Evolutionary conservation across 352 stramenopile species (phyloP).

Genomic region (Phytophthora capsici): DNA sequence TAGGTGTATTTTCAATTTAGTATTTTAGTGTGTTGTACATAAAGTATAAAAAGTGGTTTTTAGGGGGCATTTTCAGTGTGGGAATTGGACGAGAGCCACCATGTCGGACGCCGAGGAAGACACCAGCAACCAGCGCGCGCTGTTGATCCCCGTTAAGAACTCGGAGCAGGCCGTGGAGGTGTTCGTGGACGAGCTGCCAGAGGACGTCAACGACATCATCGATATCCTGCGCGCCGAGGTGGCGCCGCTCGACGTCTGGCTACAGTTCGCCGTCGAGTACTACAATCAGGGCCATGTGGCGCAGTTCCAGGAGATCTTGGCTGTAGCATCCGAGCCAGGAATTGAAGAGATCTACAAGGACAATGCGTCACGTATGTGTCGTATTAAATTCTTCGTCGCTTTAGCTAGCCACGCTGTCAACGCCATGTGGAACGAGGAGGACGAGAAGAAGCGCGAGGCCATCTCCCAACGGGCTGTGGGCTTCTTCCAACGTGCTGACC

Average conservation of each 20-base stretch:
- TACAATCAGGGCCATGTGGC: slow-evolving; percentile 84
- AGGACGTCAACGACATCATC: slow-evolving; percentile 93
- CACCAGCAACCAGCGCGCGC: slow-evolving; percentile 60
- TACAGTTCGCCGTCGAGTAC: slow-evolving; percentile 92
- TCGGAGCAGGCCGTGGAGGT: slow-evolving; percentile 91
- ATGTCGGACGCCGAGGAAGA: slow-evolving; percentile 48
- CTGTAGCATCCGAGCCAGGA: slow-evolving; percentile 77
- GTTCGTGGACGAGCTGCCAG: slow-evolving; percentile 89
- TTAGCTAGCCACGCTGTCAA: slow-evolving; percentile 87
- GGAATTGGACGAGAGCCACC: slow-evolving; percentile 22
- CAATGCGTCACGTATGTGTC: slow-evolving; percentile 80
- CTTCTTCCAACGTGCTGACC: slow-evolving; percentile 88
- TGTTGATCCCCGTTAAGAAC: slow-evolving; percentile 93
- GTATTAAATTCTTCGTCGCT: slow-evolving; percentile 92
- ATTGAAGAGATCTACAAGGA: slow-evolving; percentile 92
- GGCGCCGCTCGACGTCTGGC: slow-evolving; percentile 91
- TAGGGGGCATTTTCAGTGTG: slow-evolving; percentile 15
- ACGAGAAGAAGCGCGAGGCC: slow-evolving; percentile 86
- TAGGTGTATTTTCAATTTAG: no score
- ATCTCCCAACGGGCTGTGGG: slow-evolving; percentile 82
- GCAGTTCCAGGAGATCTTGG: slow-evolving; percentile 89
- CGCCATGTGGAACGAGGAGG: slow-evolving; percentile 90
- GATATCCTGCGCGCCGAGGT: slow-evolving; percentile 92
- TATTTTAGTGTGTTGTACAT: no score
- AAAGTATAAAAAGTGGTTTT: no score